Evolutionary conservation across 2,329 filamentous ascomycete genomes (phyloP).

Genomic region (Fusarium sp.): DNA sequence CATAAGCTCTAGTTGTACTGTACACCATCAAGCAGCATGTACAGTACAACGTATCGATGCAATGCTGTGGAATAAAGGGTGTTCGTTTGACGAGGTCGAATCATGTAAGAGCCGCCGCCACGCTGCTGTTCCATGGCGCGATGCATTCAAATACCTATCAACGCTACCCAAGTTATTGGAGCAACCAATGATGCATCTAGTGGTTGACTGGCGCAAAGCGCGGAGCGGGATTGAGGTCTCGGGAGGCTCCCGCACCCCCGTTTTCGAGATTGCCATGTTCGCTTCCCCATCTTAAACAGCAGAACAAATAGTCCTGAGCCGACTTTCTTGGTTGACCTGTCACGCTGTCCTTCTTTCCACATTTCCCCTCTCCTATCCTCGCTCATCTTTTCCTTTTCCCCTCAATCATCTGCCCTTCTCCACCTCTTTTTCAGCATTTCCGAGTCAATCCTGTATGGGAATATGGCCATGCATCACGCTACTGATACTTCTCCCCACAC

Average conservation of each 20-base stretch:
- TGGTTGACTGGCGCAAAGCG: conserved; percentile 34
- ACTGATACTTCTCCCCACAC: conserved; percentile 35
- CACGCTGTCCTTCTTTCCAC: not conserved
- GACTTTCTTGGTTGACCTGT: not conserved
- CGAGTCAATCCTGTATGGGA: conserved; percentile 20
- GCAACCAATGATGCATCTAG: conserved; percentile 28
- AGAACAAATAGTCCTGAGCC: not conserved
- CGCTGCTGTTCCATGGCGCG: conserved; percentile 8
- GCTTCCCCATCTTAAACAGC: conserved; percentile 12
- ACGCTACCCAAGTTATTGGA: not conserved
- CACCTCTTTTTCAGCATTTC: conserved; percentile 8
- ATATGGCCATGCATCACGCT: conserved; percentile 14
- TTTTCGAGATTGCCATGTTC: conserved; percentile 25
- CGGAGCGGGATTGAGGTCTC: conserved; percentile 35
- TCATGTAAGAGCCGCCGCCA: conserved; percentile 22
- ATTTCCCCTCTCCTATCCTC: not conserved
- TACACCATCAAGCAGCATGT: not conserved
- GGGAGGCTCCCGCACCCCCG: conserved; percentile 38
- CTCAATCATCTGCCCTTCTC: conserved; percentile 15
- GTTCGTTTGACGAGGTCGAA: not conserved
- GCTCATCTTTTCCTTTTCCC: conserved; percentile 8
- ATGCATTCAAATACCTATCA: conserved; percentile 25
- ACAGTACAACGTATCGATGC: conserved; percentile 3
- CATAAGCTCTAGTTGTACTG: conserved; percentile 27
- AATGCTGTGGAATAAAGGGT: conserved; percentile 2